phyloP scores from a whole-genome alignment of 352 stramenopile genomes.

The Peronospora tabacina region DNA sequence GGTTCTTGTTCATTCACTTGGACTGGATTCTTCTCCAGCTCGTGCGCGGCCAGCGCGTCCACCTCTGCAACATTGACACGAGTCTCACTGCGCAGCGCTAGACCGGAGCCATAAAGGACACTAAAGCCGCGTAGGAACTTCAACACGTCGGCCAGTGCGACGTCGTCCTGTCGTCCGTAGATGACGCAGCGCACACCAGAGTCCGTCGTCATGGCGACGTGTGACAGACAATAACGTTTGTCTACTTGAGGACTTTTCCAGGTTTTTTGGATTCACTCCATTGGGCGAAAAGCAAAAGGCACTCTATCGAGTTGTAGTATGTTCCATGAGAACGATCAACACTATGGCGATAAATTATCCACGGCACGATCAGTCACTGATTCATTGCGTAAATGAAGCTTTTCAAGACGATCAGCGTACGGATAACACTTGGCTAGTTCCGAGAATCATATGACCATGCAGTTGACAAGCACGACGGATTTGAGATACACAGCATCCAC shows the following conservation, averaged over 20 bases:
- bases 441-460: too few relatives aligned
- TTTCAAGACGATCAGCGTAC: too few relatives aligned
- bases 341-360: too few relatives aligned
- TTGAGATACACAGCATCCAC: too few relatives aligned
- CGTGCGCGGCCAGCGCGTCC: slow-evolving; percentile 9
- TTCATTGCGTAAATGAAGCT: too few relatives aligned
- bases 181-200: slow-evolving; percentile 29
- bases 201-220: slow-evolving; percentile 1
- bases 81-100: slow-evolving; percentile 30
- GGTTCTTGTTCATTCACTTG: slow-evolving; percentile 15
- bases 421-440: too few relatives aligned
- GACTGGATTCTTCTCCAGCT: slow-evolving; percentile 9
- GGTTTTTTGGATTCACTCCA: not conserved
- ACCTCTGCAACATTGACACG: slow-evolving; percentile 14
- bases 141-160: slow-evolving; percentile 22
- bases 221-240: not conserved
- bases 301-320: too few relatives aligned
- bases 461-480: too few relatives aligned
- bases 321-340: too few relatives aligned
- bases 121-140: slow-evolving; percentile 46
- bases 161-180: slow-evolving; percentile 25
- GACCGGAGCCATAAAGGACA: slow-evolving; percentile 42
- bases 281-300: not conserved
- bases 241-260: not conserved
- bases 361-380: too few relatives aligned